Evolutionary conservation across 2,329 filamentous ascomycete species (phyloP), one percentile per base, ranked within the genome.

Genomic region (Xylaria sp.): DNA sequence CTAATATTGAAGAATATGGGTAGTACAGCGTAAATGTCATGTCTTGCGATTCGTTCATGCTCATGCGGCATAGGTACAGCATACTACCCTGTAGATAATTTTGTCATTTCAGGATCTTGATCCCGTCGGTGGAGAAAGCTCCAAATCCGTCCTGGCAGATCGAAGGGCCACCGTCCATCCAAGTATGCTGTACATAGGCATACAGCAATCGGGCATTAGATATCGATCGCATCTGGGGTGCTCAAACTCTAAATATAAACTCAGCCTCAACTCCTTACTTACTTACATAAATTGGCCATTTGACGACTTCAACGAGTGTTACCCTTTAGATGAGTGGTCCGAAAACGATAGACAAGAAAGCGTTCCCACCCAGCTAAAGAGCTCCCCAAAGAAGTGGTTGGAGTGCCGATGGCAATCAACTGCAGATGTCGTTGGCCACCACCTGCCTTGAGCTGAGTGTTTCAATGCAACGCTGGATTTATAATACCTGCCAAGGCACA

Each of bases 91-190:
- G 2, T 17, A 27, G 24, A 27, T 6, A 48, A 21, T 48, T 48
- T 48, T 55, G 53, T 63, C 47, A 47, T 64, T 45, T 67, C 60
- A 67, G 60, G 65, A 55, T 60, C 65, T 39, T 56, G 36, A 59
- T 64, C 65, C 54, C 59, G 60, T 55, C 47, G 55, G 65, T 64
- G 60, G 65, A 51, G 65, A 57, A 59, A 21, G 48, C 45, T 63
- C 30, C 27, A 51, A 51, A 56, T 32, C 42, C 42, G 42, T 51
- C 42, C 42, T 61, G 32, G 57, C 51, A 63, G 54, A 55, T 63
- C 65, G 53, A 59, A 55, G 27, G 54, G 42, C 42, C n/a, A 17
- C n/a, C 42, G 2, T 47, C 42, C 42, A 19, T 17, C 17, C 4
- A 47, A 27, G 24, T 27, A 27, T 27, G 24, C 24, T 27, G 14